Conservation (phyloP, 2,329 filamentous ascomycete species). For the Aspergillus transmontanensis region DNA sequence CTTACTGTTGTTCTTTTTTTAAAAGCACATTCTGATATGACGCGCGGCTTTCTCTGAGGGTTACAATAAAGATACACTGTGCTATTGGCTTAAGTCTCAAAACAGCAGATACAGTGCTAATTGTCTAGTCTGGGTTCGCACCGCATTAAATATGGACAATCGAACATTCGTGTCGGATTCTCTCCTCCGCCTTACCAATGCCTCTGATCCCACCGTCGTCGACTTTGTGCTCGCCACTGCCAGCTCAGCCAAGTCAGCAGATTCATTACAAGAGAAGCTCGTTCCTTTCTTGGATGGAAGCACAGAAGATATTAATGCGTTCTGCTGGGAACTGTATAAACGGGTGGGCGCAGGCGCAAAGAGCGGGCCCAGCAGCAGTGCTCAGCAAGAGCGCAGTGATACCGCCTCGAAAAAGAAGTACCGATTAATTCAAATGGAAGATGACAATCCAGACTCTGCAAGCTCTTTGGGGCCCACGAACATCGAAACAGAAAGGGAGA, state of each 20-base stretch:
- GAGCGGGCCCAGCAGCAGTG: constrained; percentile 21
- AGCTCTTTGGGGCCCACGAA: constrained; percentile 33
- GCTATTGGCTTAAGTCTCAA: too few relatives aligned
- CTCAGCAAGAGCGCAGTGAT: constrained; percentile 21
- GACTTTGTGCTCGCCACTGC: constrained; percentile 61
- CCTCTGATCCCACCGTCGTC: constrained; percentile 57
- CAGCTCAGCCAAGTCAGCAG: constrained; percentile 51
- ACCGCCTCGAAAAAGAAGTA: constrained; percentile 52
- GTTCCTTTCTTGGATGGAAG: constrained; percentile 55
- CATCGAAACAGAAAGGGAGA: constrained; percentile 42
- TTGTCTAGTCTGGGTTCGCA: neutral
- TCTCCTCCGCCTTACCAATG: constrained; percentile 56
- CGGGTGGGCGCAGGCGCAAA: constrained; percentile 27
- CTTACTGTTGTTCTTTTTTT: too few relatives aligned
- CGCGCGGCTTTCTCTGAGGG: neutral
- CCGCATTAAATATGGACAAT: constrained; percentile 38
- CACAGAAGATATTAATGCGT: constrained; percentile 48
- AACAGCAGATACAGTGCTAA: neutral
- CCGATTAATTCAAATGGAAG: constrained; percentile 57
- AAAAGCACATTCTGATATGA: neutral
- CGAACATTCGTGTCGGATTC: constrained; percentile 52
- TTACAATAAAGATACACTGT: neutral
- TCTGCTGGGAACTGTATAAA: constrained; percentile 51
- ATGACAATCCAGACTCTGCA: constrained; percentile 41
- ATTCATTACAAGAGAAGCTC: constrained; percentile 54